Conservation (phyloP, 2,329 filamentous ascomycete species). For the Curvularia eragrostidis region DNA sequence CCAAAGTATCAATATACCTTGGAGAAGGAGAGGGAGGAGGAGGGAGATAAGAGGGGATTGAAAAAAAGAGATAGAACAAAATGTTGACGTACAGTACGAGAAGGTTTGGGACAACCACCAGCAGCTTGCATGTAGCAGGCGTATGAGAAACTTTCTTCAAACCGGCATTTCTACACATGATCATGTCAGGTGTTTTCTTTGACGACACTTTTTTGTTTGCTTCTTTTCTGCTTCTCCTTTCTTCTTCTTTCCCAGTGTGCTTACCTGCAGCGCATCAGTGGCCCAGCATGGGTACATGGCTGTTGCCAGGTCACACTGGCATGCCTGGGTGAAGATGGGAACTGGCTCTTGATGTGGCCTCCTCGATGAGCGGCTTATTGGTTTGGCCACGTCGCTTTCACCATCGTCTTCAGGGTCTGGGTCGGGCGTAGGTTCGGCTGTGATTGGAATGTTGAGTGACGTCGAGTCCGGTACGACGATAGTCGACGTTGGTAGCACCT, state of each 20-base stretch:
- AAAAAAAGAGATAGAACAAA: neutral
- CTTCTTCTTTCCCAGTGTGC: slow-evolving; percentile 5
- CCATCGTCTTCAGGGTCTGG: slow-evolving; percentile 11
- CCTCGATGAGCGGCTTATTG: slow-evolving; percentile 30
- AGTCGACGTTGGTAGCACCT: slow-evolving; percentile 23
- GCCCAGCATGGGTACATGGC: slow-evolving; percentile 40
- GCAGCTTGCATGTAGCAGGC: slow-evolving; percentile 39
- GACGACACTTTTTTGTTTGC: neutral
- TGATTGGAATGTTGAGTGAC: slow-evolving; percentile 35
- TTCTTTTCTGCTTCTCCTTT: neutral
- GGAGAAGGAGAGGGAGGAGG: neutral
- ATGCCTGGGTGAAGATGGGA: slow-evolving; percentile 64
- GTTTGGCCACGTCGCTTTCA: slow-evolving; percentile 9
- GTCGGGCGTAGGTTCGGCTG: slow-evolving; percentile 12
- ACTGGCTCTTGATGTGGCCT: slow-evolving; percentile 61
- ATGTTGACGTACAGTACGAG: slow-evolving; percentile 29
- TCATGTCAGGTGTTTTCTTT: slow-evolving; percentile 11
- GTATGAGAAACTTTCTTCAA: slow-evolving; percentile 41
- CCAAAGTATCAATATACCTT: neutral
- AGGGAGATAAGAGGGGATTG: neutral
- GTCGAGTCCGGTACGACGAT: slow-evolving; percentile 21
- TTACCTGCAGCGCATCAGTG: slow-evolving; percentile 38
- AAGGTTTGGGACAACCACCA: slow-evolving; percentile 38
- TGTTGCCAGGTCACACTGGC: slow-evolving; percentile 34
- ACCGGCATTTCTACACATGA: slow-evolving; percentile 32